Conservation (phyloP, 148 eudicot species). For the Simmondsia chinensis region DNA sequence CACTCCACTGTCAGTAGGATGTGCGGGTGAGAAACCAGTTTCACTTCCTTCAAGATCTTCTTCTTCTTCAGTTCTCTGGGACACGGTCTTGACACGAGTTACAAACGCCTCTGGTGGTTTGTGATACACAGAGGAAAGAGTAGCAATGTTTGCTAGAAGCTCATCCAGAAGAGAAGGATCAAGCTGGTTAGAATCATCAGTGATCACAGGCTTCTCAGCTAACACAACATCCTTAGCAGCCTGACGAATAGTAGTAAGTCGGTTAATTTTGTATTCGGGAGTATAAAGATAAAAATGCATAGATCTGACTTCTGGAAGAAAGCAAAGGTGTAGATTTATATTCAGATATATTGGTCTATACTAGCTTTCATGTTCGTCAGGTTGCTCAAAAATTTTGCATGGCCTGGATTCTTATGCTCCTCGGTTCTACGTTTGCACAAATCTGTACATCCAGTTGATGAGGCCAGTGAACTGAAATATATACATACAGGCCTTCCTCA, state of each 20-base stretch:
- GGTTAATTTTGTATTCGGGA: no score
- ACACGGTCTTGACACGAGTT: conserved; percentile 66
- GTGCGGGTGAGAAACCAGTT: conserved; percentile 57
- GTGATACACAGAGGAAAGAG: conserved; percentile 92
- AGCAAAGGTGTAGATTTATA: no score
- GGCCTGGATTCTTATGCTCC: no score
- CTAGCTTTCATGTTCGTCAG: no score
- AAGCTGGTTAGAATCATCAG: conserved; percentile 90
- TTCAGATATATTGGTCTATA: no score
- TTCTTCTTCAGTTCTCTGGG: conserved; percentile 80
- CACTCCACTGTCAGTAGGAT: conserved; percentile 36
- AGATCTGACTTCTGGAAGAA: no score
- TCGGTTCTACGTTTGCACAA: no score
- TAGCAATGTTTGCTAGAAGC: conserved; percentile 92
- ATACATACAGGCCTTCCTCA: no score
- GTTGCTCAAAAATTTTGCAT: no score
- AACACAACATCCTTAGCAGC: conserved; percentile 98
- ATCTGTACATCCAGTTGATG: no score
- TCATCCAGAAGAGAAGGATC: conserved; percentile 95
- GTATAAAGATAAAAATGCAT: no score
- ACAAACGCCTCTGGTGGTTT: conserved; percentile 95
- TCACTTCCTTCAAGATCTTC: conserved; percentile 82
- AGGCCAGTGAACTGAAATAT: no score
- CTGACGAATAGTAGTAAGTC: conserved; percentile 20
- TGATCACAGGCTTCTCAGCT: conserved; percentile 97